These are phyloP conservation scores for Penicillium sp. DNA, from an alignment of 2,329 filamentous ascomycete genomes.

Conservation along the genomic window DNA sequence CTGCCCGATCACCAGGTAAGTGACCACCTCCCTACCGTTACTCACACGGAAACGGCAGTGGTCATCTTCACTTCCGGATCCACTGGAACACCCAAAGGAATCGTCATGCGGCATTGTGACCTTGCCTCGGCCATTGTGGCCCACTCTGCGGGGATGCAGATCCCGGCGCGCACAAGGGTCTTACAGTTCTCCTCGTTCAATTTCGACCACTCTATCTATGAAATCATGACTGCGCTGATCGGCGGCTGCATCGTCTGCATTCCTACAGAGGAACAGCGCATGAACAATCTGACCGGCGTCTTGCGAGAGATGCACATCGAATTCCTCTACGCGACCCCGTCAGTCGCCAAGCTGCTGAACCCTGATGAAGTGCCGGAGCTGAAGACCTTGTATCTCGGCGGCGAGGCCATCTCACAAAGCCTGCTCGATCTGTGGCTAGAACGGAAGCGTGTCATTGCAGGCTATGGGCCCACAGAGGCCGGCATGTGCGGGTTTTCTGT, in stretches of 20 bases:
- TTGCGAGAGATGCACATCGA: background rate
- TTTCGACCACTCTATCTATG: background rate
- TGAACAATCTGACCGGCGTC: background rate
- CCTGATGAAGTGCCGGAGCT: background rate
- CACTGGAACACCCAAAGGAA: slow-evolving; percentile 50
- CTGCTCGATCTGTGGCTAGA: background rate
- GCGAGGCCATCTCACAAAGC: background rate
- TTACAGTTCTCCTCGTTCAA: background rate
- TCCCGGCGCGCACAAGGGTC: background rate
- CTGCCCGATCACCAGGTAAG: background rate
- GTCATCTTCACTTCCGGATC: slow-evolving; percentile 50
- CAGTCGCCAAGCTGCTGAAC: background rate
- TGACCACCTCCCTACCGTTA: background rate
- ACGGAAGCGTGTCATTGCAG: background rate
- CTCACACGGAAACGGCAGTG: background rate
- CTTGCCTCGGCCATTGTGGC: slow-evolving; percentile 39
- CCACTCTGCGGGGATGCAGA: slow-evolving; percentile 18
- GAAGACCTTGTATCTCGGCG: background rate
- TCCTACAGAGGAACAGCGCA: background rate
- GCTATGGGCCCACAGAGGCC: background rate
- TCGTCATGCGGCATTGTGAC: slow-evolving; percentile 27
- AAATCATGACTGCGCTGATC: background rate
- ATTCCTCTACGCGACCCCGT: background rate
- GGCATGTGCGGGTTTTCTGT: background rate
- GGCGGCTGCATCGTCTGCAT: slow-evolving; percentile 1